A percentile compares a stretch with the other conserved stretches of the same genome.
phyloP scores from a whole-genome alignment of 805 yeast species.

The Scheffersomyces stipitis region DNA sequence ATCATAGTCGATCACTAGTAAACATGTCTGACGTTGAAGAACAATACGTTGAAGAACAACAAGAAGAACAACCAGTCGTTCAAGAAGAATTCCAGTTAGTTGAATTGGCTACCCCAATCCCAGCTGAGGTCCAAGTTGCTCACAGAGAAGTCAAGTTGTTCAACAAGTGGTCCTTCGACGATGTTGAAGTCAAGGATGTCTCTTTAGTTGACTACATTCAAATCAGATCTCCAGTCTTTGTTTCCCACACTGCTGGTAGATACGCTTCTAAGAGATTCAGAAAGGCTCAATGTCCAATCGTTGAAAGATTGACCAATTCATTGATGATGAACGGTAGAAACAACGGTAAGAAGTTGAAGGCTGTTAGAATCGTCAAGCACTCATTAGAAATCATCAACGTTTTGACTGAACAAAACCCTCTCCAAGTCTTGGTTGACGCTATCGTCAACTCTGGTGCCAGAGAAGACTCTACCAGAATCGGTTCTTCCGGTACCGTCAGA shows the following conservation, averaged over 20 bases:
- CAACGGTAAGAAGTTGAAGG: slow-evolving; percentile 99
- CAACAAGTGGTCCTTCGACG: slow-evolving; percentile 99
- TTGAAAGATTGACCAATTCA: slow-evolving; percentile 99
- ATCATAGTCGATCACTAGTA: slow-evolving; percentile 11
- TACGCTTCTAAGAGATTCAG: slow-evolving; percentile 99
- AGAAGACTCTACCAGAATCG: slow-evolving; percentile 99
- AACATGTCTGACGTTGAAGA: slow-evolving; percentile 87
- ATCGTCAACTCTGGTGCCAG: slow-evolving; percentile 99
- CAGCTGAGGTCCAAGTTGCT: slow-evolving; percentile 95
- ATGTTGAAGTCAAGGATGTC: slow-evolving; percentile 95
- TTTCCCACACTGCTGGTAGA: slow-evolving; percentile 99
- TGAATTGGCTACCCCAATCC: slow-evolving; percentile 92
- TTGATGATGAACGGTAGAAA: slow-evolving; percentile 99
- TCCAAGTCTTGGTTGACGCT: slow-evolving; percentile 99
- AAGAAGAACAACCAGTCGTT: slow-evolving; percentile 63
- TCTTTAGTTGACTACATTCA: slow-evolving; percentile 98
- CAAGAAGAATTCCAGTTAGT: slow-evolving; percentile 81
- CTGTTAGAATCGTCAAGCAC: slow-evolving; percentile 99
- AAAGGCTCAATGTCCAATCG: slow-evolving; percentile 99
- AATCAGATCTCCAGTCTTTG: slow-evolving; percentile 95
- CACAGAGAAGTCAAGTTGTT: slow-evolving; percentile 94
- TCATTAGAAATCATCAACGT: slow-evolving; percentile 97
- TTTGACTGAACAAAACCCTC: slow-evolving; percentile 98
- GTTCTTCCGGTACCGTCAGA: slow-evolving; percentile 99
- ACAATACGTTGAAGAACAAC: slow-evolving; percentile 47